Evolutionary conservation across 2,329 filamentous ascomycete species (phyloP).

Genomic region (Fusarium camptoceras): DNA sequence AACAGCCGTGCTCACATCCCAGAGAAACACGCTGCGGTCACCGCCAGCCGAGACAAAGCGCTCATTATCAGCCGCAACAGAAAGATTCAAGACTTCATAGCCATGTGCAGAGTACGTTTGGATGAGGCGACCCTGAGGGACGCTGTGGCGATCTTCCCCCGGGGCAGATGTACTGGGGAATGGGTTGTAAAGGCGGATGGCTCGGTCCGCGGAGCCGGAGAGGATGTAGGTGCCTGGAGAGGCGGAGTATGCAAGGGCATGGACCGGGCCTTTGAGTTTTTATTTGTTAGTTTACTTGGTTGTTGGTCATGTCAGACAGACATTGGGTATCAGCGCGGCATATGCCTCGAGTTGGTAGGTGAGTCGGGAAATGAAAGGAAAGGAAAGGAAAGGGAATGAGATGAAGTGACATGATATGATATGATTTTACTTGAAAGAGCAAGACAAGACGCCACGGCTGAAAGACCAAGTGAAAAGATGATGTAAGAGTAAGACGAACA

Average conservation of each 20-base stretch:
- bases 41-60: slow-evolving; percentile 89
- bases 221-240: slow-evolving; percentile 82
- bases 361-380: neutral
- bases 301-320: slow-evolving; percentile 4
- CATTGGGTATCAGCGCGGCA: slow-evolving; percentile 31
- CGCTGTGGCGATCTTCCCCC: slow-evolving; percentile 40
- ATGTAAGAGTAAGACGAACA: neutral
- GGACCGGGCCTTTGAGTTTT: slow-evolving; percentile 69
- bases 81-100: slow-evolving; percentile 88
- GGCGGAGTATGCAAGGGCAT: slow-evolving; percentile 78
- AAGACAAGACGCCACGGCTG: slow-evolving; percentile 29
- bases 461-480: slow-evolving; percentile 9
- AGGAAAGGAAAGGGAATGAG: neutral
- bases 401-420: neutral
- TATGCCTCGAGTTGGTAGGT: slow-evolving; percentile 14
- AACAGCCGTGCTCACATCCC: slow-evolving; percentile 87
- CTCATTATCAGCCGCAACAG: slow-evolving; percentile 80
- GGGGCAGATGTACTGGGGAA: slow-evolving; percentile 59
- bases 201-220: slow-evolving; percentile 86
- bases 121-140: slow-evolving; percentile 72
- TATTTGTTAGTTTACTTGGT: slow-evolving; percentile 8
- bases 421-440: neutral
- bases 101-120: slow-evolving; percentile 92
- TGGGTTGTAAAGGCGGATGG: slow-evolving; percentile 88
- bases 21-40: slow-evolving; percentile 90